Evolutionary conservation across 1,284 basidiomycete genomes (phyloP).

Genomic region (Ganoderma meredithae): DNA sequence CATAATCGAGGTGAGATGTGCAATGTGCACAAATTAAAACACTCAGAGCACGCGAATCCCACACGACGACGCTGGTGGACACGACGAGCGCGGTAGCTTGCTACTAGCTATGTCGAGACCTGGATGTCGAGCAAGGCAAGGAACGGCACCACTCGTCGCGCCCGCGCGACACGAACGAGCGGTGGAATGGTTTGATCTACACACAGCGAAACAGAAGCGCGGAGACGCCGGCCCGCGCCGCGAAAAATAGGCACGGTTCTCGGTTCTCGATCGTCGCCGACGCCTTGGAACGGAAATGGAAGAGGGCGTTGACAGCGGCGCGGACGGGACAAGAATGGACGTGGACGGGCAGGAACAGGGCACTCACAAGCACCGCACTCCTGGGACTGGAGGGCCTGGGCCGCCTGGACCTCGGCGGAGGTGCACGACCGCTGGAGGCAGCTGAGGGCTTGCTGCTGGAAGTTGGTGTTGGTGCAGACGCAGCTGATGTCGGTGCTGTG

Average conservation of each 20-base stretch:
- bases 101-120: background rate
- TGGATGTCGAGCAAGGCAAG: background rate
- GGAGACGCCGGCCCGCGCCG: background rate
- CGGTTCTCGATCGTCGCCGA: background rate
- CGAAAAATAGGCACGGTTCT: background rate
- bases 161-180: background rate
- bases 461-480: constrained; percentile 38
- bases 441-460: constrained; percentile 32
- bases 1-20: no score
- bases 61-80: no score
- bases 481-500: constrained; percentile 38
- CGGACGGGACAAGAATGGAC: background rate
- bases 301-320: background rate
- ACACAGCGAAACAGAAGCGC: background rate
- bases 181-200: background rate
- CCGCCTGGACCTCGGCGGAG: constrained; percentile 32
- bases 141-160: background rate
- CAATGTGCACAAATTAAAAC: background rate
- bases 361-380: constrained; percentile 41
- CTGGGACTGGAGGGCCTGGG: constrained; percentile 32
- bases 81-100: no score
- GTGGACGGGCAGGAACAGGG: constrained; percentile 17
- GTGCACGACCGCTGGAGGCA: constrained; percentile 39
- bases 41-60: background rate
- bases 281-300: no score